phyloP scores from a whole-genome alignment of 257 asterid genomes.

The Primulina tabacum region DNA sequence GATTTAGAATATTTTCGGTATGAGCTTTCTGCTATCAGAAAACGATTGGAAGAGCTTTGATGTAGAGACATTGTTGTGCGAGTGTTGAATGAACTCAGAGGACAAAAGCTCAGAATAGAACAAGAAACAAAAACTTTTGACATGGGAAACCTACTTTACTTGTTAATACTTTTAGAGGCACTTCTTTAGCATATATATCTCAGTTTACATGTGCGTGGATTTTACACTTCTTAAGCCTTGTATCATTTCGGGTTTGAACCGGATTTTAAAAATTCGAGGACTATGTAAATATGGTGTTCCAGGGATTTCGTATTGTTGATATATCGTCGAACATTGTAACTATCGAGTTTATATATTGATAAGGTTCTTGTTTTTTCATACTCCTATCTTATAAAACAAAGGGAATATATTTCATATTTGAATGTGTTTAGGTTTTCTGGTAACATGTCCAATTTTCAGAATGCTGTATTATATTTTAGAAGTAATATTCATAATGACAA shows the following conservation, averaged over 20 bases:
- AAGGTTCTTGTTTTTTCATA: no score
- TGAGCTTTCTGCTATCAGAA: constrained; percentile 41
- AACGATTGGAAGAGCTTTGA: constrained; percentile 44
- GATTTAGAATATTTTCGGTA: constrained; percentile 32
- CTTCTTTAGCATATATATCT: background rate
- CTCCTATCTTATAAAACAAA: no score
- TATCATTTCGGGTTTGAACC: no score
- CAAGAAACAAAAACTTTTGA: constrained; percentile 19
- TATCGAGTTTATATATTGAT: no score
- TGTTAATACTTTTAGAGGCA: background rate
- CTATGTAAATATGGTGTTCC: no score
- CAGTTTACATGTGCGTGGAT: background rate
- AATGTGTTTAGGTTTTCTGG: no score
- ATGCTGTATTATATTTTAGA: no score
- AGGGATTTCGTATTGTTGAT: no score
- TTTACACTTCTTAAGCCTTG: background rate
- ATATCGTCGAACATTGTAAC: no score
- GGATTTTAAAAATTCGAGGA: no score
- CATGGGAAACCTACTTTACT: background rate
- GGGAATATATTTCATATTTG: no score
- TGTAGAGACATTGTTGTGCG: constrained; percentile 43
- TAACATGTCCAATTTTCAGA: no score
- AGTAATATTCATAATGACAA: background rate
- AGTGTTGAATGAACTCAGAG: constrained; percentile 45
- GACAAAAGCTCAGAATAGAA: constrained; percentile 20